A percentile compares a stretch with the other conserved stretches of the same genome.
These are phyloP conservation scores for Lactarius hengduanensis DNA, from an alignment of 768 basidiomycete species.

Conservation along the genomic window DNA sequence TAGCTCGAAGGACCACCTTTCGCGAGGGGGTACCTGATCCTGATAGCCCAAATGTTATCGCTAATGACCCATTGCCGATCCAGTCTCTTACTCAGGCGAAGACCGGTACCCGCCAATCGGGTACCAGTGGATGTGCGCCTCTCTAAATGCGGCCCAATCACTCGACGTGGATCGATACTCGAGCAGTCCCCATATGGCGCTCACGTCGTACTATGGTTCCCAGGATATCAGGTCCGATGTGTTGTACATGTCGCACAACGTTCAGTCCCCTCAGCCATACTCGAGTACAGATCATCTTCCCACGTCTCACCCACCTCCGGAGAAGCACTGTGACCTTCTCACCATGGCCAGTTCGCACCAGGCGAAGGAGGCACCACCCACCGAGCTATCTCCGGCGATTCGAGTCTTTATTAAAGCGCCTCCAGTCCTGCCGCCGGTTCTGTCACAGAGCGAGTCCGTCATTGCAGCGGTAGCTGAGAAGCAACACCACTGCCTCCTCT, in stretches of 20 bases:
- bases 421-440: too few species aligned
- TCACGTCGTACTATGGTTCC: not conserved
- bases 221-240: too few species aligned
- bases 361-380: not conserved
- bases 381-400: not conserved
- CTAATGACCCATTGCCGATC: not conserved
- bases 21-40: too few species aligned
- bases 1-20: not conserved
- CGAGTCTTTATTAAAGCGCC: not conserved
- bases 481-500: not conserved
- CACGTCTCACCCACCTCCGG: not conserved
- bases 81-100: not conserved
- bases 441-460: not conserved
- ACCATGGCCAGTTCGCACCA: not conserved
- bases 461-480: not conserved
- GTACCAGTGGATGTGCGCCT: not conserved
- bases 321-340: not conserved
- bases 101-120: not conserved
- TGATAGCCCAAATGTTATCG: not conserved
- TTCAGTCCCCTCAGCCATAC: not conserved
- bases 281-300: not conserved
- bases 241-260: not conserved
- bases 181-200: not conserved
- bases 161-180: not conserved
- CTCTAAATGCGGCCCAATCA: not conserved